phyloP scores from a whole-genome alignment of 2,329 filamentous ascomycete species.

The Fusarium foetens region DNA sequence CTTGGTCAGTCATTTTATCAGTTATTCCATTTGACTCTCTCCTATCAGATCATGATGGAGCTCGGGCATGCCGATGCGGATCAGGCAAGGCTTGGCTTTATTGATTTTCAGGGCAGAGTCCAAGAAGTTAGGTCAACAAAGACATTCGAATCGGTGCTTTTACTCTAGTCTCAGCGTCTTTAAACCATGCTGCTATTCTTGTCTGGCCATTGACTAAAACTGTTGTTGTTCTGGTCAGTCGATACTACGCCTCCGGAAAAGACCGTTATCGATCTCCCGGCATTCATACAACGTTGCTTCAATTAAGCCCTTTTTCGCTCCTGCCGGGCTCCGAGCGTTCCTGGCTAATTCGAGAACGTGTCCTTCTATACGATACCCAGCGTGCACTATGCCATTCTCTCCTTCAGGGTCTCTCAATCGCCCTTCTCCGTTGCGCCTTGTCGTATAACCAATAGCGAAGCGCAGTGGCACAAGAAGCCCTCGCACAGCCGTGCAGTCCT shows the following conservation, averaged over 20 bases:
- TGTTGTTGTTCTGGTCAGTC: neutral
- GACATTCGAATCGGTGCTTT: neutral
- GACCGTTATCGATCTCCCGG: constrained; percentile 20
- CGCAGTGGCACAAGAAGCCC: neutral
- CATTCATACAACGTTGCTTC: constrained; percentile 24
- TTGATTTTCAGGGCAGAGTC: constrained; percentile 24
- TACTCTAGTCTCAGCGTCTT: neutral
- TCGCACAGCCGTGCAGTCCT: neutral
- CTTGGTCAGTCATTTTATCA: constrained; percentile 14
- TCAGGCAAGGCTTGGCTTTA: constrained; percentile 21
- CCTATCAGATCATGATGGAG: constrained; percentile 26
- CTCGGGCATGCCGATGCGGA: constrained; percentile 25
- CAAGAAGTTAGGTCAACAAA: neutral
- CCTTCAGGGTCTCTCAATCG: neutral
- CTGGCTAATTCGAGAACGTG: constrained; percentile 13
- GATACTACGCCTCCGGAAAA: constrained; percentile 25
- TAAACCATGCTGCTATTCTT: neutral
- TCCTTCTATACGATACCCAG: neutral
- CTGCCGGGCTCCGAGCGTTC: constrained; percentile 6
- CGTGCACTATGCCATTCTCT: neutral
- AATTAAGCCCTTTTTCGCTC: neutral
- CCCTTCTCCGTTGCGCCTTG: constrained; percentile 12
- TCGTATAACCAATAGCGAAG: constrained; percentile 13
- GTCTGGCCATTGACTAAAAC: neutral
- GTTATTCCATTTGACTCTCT: neutral